Conservation (phyloP, 2,329 filamentous ascomycete genomes). For the Aspergillus sp. region DNA sequence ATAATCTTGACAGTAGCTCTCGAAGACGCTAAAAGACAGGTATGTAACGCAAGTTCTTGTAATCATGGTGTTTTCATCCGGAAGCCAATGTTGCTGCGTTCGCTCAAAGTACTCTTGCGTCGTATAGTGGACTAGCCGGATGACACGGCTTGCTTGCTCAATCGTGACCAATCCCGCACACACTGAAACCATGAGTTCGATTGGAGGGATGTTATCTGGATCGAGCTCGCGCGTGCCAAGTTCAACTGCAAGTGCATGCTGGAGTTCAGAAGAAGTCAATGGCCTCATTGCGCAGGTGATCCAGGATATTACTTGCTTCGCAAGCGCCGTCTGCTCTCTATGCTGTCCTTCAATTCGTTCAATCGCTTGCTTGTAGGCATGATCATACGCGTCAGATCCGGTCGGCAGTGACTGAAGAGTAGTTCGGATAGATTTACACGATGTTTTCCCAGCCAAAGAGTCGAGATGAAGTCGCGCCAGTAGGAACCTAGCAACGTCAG, state of each 20-base stretch:
- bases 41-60: neutral
- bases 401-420: constrained; percentile 24
- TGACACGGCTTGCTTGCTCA: neutral
- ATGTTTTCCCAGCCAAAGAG: constrained; percentile 24
- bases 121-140: neutral
- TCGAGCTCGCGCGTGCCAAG: constrained; percentile 26
- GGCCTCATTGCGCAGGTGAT: constrained; percentile 37
- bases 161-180: constrained; percentile 31
- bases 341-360: constrained; percentile 43
- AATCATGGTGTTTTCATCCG: neutral
- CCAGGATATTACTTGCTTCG: constrained; percentile 42
- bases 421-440: too few species aligned
- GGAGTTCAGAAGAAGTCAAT: constrained; percentile 37
- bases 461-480: constrained; percentile 21
- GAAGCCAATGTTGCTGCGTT: neutral
- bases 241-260: constrained; percentile 44
- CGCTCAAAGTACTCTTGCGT: neutral
- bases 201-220: constrained; percentile 32
- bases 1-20: neutral
- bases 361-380: constrained; percentile 45
- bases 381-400: constrained; percentile 32
- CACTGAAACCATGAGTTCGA: constrained; percentile 22
- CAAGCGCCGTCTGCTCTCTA: constrained; percentile 30
- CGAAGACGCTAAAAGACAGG: neutral
- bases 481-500: constrained; percentile 21